Evolutionary conservation across 371 early-diverging fungal genomes (phyloP), one percentile per base, ranked within the genome.

Genomic region (Actinomortierella wolfii): DNA sequence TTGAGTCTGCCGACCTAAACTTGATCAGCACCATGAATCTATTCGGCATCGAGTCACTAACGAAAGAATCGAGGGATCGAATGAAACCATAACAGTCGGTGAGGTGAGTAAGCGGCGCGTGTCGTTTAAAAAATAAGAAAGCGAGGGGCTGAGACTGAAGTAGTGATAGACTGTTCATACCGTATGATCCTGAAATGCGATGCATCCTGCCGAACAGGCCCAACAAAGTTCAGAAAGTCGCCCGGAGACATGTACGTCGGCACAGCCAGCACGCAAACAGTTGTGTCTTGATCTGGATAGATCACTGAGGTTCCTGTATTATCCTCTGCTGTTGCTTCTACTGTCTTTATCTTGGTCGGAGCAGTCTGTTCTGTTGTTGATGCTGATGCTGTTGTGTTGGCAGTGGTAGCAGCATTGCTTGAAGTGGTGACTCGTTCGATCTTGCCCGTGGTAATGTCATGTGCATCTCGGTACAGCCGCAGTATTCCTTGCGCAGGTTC

Each of bases 181-280:
- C 89, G 78, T 21, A 94, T 78, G 51, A 92, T 84, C 29, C 92
- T 84, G 57, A 89, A 80, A 51, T 91, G 88, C 2, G 83, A 68
- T 13, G 90, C 83, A 18, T 76, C 69, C 2, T 80, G 62, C 15
- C 79, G 81, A 7, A 78, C 77, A 21, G 88, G 78, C 1, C 91
- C 94, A 3, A 94, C 81, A 78, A 94, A 94, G 3, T 82, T 78
- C 23, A 95, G 74, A 65, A 96, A 89, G 68, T 96, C 97, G 15
- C 90, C 85, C 1, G 94, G 80, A 6, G 91, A 84, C 87, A 95
- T 86, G 76, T 93, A 93, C 0, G 89, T 80, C 0, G 97, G 97
- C 1, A 96, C 93, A 17, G 92, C 94, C 15, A 96, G 78, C 0
- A 95, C 85, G 56, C 87, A 87, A 8, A 94, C 68, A 6, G 86